Base-by-base conservation (phyloP, 345 rosid species). In the Excoecaria agallocha region DNA sequence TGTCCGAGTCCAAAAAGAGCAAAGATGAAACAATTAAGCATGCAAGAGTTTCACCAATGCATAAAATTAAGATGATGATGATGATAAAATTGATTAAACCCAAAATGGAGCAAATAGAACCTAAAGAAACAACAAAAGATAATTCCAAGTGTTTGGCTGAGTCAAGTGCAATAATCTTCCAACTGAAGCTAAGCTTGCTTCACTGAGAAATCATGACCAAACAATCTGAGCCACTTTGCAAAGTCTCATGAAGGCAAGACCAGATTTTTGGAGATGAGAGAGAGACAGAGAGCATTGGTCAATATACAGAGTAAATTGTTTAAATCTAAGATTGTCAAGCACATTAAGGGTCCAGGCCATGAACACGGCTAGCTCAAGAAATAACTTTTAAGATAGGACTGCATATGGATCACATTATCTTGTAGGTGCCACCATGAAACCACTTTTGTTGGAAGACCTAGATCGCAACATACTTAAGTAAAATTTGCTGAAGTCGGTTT, bases 181-280 rank as follows among this genome's bases (percentile, higher is more conserved):
- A 30, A 54, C 61, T 57, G 61, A 22, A 20, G 25, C 35, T 6
- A 20, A 20, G 57, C 57, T 57, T n/a, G 61, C 35, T 46, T 30
- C 59, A 6, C 59, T 60, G 6, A 61, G 60, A n/a, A n/a, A n/a
- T n/a, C n/a, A 72, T 35, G 46, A 50, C 25, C 38, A 25, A 60
- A 46, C 46, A 62, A 62, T n/a, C 19, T 37, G 17, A 72, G 58
- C 7, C 37, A 8, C n/a, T 73, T 62, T 37, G 46, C 72, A n/a
- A 41, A 8, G 5, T 39, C 38, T 17, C 16, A 30, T 30, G 3
- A 66, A 8, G 58, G 52, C 15, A 35, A 41, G 5, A 70, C 35
- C 1, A 19, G 38, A 39, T 60, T 13, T 49, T 9, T 7, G n/a
- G n/a, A 12, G 20, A 38, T 19, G 30, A 12, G 5, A 52, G 17